Conservation (phyloP, 768 basidiomycete species). For the Chlorophyllum brunneum region DNA sequence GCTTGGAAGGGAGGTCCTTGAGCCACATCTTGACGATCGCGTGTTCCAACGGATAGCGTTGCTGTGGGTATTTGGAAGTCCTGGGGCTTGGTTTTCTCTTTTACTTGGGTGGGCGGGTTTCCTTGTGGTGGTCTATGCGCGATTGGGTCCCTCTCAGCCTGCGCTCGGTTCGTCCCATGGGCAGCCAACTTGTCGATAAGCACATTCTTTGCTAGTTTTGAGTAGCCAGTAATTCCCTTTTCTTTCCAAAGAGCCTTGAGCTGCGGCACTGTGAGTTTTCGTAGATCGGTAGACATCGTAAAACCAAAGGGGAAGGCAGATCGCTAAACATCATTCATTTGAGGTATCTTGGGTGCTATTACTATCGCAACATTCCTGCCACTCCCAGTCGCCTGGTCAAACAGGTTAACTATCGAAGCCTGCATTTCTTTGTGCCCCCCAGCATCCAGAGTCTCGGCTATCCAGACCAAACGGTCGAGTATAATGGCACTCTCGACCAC, state of each 20-base stretch:
- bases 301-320: too few relatives aligned
- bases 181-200: constrained; percentile 44
- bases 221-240: constrained; percentile 55
- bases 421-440: neutral
- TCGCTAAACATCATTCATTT: neutral
- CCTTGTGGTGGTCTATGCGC: neutral
- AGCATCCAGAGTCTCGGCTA: constrained; percentile 26
- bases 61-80: neutral
- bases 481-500: constrained; percentile 63
- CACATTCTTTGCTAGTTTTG: constrained; percentile 57
- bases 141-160: neutral
- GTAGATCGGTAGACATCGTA: constrained; percentile 23
- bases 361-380: constrained; percentile 69
- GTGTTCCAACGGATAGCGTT: neutral
- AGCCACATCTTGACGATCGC: neutral
- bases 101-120: neutral
- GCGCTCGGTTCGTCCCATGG: neutral
- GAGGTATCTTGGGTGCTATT: constrained; percentile 30
- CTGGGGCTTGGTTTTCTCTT: neutral
- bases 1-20: neutral
- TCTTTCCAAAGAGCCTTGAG: constrained; percentile 70
- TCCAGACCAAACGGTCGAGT: constrained; percentile 58
- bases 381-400: constrained; percentile 70
- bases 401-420: constrained; percentile 50
- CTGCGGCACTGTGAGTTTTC: constrained; percentile 54